phyloP scores from a whole-genome alignment of 352 stramenopile genomes.

The Phytopythium ostracodes region DNA sequence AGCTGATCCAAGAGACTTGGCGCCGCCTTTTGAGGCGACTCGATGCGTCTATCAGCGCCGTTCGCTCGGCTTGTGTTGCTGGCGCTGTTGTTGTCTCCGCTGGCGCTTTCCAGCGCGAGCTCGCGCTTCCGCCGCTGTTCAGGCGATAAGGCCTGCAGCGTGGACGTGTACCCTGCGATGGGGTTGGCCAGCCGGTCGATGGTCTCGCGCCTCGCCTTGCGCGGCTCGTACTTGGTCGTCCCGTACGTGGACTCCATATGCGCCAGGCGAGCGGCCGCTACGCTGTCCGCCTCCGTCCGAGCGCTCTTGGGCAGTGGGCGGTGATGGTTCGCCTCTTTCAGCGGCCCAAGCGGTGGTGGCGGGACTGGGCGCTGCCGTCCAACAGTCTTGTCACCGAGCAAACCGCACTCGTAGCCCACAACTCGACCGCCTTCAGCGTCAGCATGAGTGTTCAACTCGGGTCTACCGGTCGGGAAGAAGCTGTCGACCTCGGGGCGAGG shows the following conservation, averaged over 20 bases:
- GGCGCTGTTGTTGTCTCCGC: neutral
- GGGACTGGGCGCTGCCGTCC: neutral
- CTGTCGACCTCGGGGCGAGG: conserved; percentile 50
- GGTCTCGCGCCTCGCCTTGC: conserved; percentile 55
- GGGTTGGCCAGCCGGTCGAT: conserved; percentile 63
- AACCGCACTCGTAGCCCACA: neutral
- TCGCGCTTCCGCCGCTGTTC: conserved; percentile 52
- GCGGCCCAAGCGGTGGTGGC: neutral
- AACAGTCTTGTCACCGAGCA: neutral
- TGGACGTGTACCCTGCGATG: conserved; percentile 63
- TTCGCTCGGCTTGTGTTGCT: neutral
- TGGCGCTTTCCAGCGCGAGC: conserved; percentile 11
- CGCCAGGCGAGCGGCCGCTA: conserved; percentile 25
- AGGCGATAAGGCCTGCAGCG: conserved; percentile 51
- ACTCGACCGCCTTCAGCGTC: neutral
- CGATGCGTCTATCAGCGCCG: neutral
- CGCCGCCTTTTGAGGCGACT: neutral
- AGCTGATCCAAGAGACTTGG: neutral
- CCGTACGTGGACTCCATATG: conserved; percentile 69
- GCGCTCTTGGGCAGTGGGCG: conserved; percentile 3
- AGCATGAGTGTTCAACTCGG: neutral
- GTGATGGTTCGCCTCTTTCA: conserved; percentile 4
- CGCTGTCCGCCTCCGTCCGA: conserved; percentile 1
- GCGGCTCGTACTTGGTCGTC: conserved; percentile 30
- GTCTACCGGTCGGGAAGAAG: conserved; percentile 22